Evolutionary conservation across 1,284 basidiomycete genomes (phyloP).

Genomic region (Leccinum brunneo-olivaceum): DNA sequence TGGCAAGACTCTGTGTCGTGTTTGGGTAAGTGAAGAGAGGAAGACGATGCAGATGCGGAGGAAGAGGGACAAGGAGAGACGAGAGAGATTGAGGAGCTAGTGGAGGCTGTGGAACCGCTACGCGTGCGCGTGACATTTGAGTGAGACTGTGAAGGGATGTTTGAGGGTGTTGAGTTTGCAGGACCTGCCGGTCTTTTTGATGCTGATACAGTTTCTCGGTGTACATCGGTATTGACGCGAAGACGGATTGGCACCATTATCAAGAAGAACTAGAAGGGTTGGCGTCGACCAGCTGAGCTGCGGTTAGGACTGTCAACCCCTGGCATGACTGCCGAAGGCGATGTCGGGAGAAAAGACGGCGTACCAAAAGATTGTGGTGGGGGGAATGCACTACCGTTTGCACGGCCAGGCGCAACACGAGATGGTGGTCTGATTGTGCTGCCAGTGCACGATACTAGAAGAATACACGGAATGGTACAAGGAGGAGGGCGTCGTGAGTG

Average conservation of each 20-base stretch:
- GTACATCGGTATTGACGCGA: constrained; percentile 28
- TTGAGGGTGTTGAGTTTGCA: constrained; percentile 9
- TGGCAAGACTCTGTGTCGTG: constrained; percentile 6
- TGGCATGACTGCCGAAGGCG: constrained; percentile 1
- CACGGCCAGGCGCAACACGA: constrained; percentile 3
- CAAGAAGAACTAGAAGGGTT: neutral
- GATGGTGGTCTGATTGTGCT: constrained; percentile 1
- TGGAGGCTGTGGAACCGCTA: constrained; percentile 49
- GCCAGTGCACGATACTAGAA: constrained; percentile 7
- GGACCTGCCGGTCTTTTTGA: constrained; percentile 21
- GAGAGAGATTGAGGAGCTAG: constrained; percentile 47
- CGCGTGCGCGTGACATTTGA: constrained; percentile 31
- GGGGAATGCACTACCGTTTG: neutral
- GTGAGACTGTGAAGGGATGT: constrained; percentile 7
- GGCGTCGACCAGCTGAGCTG: constrained; percentile 1
- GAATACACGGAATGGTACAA: constrained; percentile 24
- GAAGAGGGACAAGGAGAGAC: constrained; percentile 50
- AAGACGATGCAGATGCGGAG: constrained; percentile 41
- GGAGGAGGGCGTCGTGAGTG: constrained; percentile 20
- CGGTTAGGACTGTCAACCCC: constrained; percentile 1
- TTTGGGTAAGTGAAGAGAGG: constrained; percentile 39
- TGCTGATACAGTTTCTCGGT: constrained; percentile 10
- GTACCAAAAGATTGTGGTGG: constrained; percentile 1
- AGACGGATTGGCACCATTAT: constrained; percentile 25
- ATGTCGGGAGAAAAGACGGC: neutral